phyloP scores from a whole-genome alignment of 176 grass and related monocot species.

The Eleusine coracana region DNA sequence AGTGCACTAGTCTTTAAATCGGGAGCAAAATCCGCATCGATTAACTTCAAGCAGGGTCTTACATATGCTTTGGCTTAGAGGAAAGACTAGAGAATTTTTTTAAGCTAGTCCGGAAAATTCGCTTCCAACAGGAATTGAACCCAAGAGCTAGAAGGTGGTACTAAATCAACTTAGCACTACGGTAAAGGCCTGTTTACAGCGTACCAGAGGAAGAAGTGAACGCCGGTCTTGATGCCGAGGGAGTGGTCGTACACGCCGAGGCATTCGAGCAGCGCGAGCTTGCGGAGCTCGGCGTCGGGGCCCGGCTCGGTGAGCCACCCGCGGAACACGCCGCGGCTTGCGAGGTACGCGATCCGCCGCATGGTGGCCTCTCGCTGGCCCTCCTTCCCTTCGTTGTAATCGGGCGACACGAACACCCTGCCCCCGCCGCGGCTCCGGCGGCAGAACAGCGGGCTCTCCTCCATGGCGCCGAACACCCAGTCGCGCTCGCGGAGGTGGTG shows the following conservation, averaged over 20 bases:
- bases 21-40: too few relatives aligned
- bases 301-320: constrained; percentile 72
- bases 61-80: too few relatives aligned
- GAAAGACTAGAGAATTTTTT: too few relatives aligned
- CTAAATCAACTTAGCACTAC: too few relatives aligned
- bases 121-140: too few relatives aligned
- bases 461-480: constrained; percentile 70
- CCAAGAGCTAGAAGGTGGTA: too few relatives aligned
- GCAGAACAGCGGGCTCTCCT: constrained; percentile 78
- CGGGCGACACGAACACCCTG: constrained; percentile 67
- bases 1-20: too few relatives aligned
- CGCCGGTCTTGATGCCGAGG: constrained; percentile 72
- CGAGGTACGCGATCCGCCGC: constrained; percentile 57
- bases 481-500: constrained; percentile 62
- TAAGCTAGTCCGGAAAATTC: too few relatives aligned
- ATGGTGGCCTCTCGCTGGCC: constrained; percentile 71
- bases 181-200: too few relatives aligned
- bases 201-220: constrained; percentile 89
- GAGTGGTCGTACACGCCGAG: constrained; percentile 81
- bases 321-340: constrained; percentile 59
- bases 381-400: constrained; percentile 80
- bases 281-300: constrained; percentile 50
- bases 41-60: too few relatives aligned
- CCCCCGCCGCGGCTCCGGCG: constrained; percentile 45
- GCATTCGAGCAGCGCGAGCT: constrained; percentile 66